Conservation (phyloP, 202 grass and related monocot genomes). For the Alloteropsis angusta region DNA sequence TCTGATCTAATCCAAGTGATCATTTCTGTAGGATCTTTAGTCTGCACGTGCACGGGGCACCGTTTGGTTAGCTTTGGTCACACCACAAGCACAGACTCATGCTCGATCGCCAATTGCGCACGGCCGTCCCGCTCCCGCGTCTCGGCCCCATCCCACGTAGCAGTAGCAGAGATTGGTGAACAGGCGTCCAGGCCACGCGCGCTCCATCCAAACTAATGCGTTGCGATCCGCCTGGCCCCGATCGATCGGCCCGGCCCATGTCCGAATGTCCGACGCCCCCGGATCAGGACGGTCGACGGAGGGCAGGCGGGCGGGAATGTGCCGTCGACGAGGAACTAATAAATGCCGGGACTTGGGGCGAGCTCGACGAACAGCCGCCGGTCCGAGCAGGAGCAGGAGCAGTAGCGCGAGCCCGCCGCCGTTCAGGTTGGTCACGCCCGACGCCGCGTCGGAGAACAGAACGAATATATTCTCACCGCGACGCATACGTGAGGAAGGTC, state of each 20-base stretch:
- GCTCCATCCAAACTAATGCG: too few relatives aligned
- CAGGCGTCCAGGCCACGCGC: neutral
- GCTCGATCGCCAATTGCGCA: neutral
- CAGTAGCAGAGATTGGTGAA: neutral
- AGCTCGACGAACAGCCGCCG: too few relatives aligned
- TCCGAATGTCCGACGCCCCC: neutral
- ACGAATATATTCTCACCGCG: neutral
- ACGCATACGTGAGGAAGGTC: too few relatives aligned
- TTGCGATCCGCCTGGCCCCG: too few relatives aligned
- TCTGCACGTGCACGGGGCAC: neutral
- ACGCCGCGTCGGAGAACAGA: too few relatives aligned
- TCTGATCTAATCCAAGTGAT: constrained; percentile 23
- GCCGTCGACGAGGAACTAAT: neutral
- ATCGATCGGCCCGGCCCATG: neutral
- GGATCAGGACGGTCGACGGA: neutral
- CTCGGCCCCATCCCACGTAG: neutral
- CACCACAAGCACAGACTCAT: too few relatives aligned
- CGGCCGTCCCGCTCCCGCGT: too few relatives aligned
- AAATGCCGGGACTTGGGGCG: too few relatives aligned
- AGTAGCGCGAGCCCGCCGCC: too few relatives aligned
- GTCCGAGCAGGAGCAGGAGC: too few relatives aligned
- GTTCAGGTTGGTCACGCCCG: too few relatives aligned
- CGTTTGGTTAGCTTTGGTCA: too few relatives aligned
- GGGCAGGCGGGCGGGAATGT: neutral
- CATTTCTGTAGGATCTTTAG: constrained; percentile 13